Evolutionary conservation across 2,329 filamentous ascomycete species (phyloP).

Genomic region (Trichoderma aggressivum): DNA sequence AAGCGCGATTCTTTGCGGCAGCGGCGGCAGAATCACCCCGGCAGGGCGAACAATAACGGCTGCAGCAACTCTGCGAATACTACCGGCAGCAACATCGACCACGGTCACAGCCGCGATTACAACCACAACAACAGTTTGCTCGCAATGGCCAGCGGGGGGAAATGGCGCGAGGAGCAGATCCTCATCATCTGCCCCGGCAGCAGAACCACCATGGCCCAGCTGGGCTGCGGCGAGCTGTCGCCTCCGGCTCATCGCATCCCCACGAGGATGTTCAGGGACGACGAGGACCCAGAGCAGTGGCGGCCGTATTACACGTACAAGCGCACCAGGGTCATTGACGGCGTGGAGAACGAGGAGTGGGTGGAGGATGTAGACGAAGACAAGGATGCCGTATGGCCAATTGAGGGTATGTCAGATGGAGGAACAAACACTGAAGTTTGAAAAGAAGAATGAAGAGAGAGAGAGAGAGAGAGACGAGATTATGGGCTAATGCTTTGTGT

Average conservation of each 20-base stretch:
- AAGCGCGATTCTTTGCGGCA: neutral
- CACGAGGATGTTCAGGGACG: conserved; percentile 92
- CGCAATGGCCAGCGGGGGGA: conserved; percentile 55
- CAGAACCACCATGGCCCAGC: conserved; percentile 84
- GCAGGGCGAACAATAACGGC: neutral
- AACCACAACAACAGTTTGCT: conserved; percentile 5
- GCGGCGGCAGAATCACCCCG: neutral
- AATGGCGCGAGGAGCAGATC: conserved; percentile 63
- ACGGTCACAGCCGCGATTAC: neutral
- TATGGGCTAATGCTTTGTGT: neutral
- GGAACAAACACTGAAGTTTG: neutral
- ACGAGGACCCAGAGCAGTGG: conserved; percentile 70
- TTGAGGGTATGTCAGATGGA: conserved; percentile 49
- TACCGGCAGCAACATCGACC: neutral
- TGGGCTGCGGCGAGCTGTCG: conserved; percentile 86
- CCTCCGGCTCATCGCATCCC: conserved; percentile 82
- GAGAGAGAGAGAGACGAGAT: neutral
- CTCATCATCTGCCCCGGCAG: conserved; percentile 78
- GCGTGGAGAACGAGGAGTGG: conserved; percentile 61
- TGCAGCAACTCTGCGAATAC: neutral
- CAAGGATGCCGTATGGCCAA: conserved; percentile 86
- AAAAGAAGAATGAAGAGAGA: neutral
- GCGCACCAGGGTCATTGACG: conserved; percentile 52
- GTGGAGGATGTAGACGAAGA: conserved; percentile 86
- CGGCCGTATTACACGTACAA: conserved; percentile 73